Base-by-base conservation (phyloP, 352 stramenopile genomes). In the Discostella stelligera region DNA sequence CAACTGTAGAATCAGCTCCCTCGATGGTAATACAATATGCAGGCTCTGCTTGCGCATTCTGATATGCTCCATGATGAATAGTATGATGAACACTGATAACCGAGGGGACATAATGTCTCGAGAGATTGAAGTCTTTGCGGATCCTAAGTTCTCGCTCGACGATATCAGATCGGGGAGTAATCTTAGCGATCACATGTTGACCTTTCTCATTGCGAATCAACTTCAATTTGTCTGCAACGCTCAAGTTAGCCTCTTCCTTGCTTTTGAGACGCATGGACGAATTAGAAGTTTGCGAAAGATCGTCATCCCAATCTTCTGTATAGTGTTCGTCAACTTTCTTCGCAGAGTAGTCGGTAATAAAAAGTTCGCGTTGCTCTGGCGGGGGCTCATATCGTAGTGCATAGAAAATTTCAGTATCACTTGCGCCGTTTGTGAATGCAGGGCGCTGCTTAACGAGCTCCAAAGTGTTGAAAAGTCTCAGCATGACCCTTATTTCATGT, bases 11-110 rank as follows among this genome's bases (percentile, higher is more conserved):
- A 79, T 93, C 88, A 52, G 88, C 88, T 60, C 88, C 88, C 62
- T 93, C 88, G 84, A 93, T 93, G 0, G 88, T 93, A 48, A 93
- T 93, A 59, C 88, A 93, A 58, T 91, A 93, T 21, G 85, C 88
- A 71, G 88, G 77, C 66, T 93, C 88, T 10, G 88, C 88, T 77
- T 89, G 91, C 6, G 88, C 88, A 80, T 87, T 89, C 60, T 89
- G 89, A 58, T 93, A 93, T 13, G 88, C 88, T 37, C 84, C 86
- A 73, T 93, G 88, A 52, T 91, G 85, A 1, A 93, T 85, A 49
- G 88, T 93, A 56, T 93, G 88, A 58, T 93, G 85, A 30, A 93
- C 88, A 82, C 88, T 93, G 44, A 93, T 91, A 25, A 93, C 83
- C 10, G 88, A 87, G 49, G 88, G 88, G 49, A 93, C 86, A 53